Evolutionary conservation across 306 rosid genomes (phyloP).

Genomic region (Acacia crassicarpa): DNA sequence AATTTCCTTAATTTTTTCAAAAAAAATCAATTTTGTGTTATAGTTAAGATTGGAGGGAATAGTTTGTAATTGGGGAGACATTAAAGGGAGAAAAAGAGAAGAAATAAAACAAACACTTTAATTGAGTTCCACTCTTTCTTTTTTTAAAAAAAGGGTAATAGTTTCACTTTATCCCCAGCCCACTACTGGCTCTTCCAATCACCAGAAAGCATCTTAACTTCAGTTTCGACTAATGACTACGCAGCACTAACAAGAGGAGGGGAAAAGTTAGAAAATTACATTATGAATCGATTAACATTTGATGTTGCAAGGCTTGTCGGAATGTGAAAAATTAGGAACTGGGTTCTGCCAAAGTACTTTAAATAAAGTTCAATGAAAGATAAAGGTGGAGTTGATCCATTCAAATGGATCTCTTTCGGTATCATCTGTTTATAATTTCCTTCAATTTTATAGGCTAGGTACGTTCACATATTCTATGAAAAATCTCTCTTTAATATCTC

Average conservation of each 20-base stretch:
- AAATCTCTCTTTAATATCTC: neutral
- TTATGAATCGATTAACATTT: slow-evolving; percentile 21
- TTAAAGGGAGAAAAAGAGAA: neutral
- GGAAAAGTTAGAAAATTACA: neutral
- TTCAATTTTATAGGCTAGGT: neutral
- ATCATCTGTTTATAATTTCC: neutral
- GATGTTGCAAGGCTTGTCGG: slow-evolving; percentile 26
- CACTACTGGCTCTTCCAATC: neutral
- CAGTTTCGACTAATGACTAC: neutral
- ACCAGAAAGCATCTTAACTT: neutral
- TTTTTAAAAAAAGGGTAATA: neutral
- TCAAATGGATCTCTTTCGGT: neutral
- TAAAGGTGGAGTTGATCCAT: neutral
- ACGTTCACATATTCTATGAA: neutral
- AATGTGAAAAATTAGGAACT: neutral
- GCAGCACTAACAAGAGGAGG: neutral
- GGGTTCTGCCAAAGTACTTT: neutral
- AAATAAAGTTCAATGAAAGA: neutral
- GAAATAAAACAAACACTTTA: no score
- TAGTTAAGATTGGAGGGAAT: no score
- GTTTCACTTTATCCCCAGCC: neutral
- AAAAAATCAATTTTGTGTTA: no score
- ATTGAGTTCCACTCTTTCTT: no score
- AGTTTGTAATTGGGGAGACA: neutral
- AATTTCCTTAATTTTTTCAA: no score